Evolutionary conservation across 805 yeast genomes (phyloP), one percentile per base, ranked within the genome.

Genomic region (Pichia pseudocactophila): DNA sequence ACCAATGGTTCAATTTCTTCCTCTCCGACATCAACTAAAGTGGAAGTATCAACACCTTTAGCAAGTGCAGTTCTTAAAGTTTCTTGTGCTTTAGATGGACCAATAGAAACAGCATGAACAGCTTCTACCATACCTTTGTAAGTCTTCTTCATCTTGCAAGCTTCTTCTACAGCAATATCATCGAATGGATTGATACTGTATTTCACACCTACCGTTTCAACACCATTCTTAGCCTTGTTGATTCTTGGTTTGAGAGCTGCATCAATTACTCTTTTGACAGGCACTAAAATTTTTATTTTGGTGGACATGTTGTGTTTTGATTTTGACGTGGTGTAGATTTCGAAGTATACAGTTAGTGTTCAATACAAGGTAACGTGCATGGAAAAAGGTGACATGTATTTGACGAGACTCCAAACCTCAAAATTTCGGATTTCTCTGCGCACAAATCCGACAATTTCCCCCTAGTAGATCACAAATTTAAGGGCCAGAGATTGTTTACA

Each of bases 141-240:
- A 31, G 69, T 68, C 51, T 82, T 87, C 55, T 74, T 78, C 53
- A 92, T 73, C 52, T 81, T 76, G 34, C 89, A 68, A 1, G 97
- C 95, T 63, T 92, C 98, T 65, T 92, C 98, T 41, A 92, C 59
- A 8, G 98, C 98, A 59, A 92, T 92, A 65, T 92, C 98, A 66
- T 95, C 92, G 64, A 92, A 92, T 43, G 99, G 98, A 62, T 92
- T 92, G 62, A 90, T 86, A 57, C 87, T 76, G 70, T 82, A 88
- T 66, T 90, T 90, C 52, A 86, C 85, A 44, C 96, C 97, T 49
- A 82, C 76, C 42, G 90, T 78, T 53, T 88, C 96, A 39, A 84
- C 78, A 6, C 92, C 95, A 10, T 87, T 81, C 38, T 78, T 78
- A 12, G 94, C 68, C 62, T 85, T 80, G 70, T 88, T 88, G 63